Evolutionary conservation across 2,329 filamentous ascomycete genomes (phyloP).

Genomic region (Aspergillus ustus): DNA sequence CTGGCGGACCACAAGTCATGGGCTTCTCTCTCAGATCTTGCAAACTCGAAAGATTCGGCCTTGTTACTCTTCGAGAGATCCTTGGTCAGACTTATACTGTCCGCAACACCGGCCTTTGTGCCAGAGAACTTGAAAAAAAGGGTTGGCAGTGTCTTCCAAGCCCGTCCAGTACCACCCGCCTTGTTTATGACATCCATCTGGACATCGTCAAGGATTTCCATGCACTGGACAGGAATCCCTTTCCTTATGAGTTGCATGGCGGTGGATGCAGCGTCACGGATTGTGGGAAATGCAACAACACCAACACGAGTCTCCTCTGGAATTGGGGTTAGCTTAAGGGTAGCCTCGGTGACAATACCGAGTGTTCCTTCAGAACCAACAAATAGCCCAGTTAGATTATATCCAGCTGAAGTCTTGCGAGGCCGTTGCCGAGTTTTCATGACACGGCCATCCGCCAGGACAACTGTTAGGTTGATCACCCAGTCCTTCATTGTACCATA

Average conservation of each 20-base stretch:
- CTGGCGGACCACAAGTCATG: constrained; percentile 64
- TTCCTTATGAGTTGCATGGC: constrained; percentile 67
- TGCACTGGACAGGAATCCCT: constrained; percentile 69
- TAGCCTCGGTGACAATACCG: constrained; percentile 72
- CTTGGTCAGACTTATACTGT: constrained; percentile 74
- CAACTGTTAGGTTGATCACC: constrained; percentile 72
- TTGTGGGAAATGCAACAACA: constrained; percentile 62
- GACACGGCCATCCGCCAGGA: constrained; percentile 69
- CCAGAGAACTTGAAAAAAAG: constrained; percentile 68
- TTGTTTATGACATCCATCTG: constrained; percentile 70
- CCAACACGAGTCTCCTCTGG: constrained; percentile 69
- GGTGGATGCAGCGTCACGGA: constrained; percentile 66
- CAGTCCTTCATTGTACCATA: constrained; percentile 80
- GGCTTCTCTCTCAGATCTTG: constrained; percentile 57
- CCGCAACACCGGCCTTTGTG: constrained; percentile 74
- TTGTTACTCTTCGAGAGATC: constrained; percentile 67
- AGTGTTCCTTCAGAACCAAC: constrained; percentile 73
- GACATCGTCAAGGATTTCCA: constrained; percentile 66
- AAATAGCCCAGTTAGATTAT: constrained; percentile 72
- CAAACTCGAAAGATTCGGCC: constrained; percentile 60
- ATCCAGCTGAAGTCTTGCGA: constrained; percentile 71
- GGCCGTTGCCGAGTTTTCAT: constrained; percentile 72
- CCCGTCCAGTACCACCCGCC: constrained; percentile 62
- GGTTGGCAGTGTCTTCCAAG: constrained; percentile 47
- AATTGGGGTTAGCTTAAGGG: constrained; percentile 68